These are phyloP conservation scores for Fistulinella cinereoalba DNA, from an alignment of 1,284 basidiomycete species.

Conservation along the genomic window DNA sequence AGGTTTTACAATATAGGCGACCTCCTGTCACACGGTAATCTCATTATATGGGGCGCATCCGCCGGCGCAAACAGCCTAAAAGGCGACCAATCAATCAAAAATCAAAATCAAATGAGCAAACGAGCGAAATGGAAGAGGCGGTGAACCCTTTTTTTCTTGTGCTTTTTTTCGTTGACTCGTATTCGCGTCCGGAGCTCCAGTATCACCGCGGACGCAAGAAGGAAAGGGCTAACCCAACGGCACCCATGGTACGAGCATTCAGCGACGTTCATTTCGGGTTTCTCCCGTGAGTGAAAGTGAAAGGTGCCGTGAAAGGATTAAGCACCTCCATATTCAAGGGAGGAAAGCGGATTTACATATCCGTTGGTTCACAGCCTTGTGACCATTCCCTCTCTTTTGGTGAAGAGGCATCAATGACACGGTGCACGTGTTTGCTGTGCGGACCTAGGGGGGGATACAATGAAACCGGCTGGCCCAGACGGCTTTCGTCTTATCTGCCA, in stretches of 20 bases:
- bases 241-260: conserved; percentile 16
- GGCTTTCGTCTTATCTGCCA: too few relatives aligned
- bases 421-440: conserved; percentile 14
- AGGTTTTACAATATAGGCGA: not conserved
- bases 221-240: not conserved
- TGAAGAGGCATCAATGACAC: conserved; percentile 1
- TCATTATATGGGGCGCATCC: conserved; percentile 1
- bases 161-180: conserved; percentile 12
- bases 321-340: not conserved
- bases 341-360: conserved; percentile 8
- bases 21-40: conserved; percentile 12
- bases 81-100: conserved; percentile 1
- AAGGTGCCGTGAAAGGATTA: too few relatives aligned
- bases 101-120: not conserved
- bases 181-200: not conserved
- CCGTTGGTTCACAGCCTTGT: conserved; percentile 2
- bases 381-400: not conserved
- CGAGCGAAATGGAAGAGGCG: conserved; percentile 9
- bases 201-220: conserved; percentile 17
- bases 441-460: not conserved
- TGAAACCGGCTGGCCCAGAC: not conserved
- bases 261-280: conserved; percentile 25
- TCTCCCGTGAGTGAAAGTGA: too few relatives aligned
- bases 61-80: not conserved
- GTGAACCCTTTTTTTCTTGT: conserved; percentile 1